These are phyloP conservation scores for Calamus simplicifolius DNA, from an alignment of 176 grass and related monocot species.

Conservation along the genomic window DNA sequence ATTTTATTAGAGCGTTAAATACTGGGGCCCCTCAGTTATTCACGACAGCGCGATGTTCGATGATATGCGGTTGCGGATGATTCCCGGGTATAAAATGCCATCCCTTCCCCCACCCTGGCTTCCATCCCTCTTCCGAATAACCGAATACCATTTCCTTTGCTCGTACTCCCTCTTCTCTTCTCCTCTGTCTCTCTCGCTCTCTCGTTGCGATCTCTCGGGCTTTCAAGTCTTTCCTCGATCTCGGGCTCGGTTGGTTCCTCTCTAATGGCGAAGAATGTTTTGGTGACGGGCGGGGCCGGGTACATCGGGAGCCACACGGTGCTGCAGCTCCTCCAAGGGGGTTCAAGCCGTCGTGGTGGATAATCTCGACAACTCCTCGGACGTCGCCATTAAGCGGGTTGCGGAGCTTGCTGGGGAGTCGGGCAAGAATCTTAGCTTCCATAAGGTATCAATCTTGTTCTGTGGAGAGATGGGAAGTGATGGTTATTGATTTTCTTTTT, in stretches of 20 bases:
- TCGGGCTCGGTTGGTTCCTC: constrained; percentile 14
- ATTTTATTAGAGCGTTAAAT: too few relatives aligned
- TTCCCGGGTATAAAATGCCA: too few relatives aligned
- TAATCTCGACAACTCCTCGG: constrained; percentile 91
- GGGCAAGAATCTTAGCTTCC: constrained; percentile 63
- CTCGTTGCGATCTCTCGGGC: too few relatives aligned
- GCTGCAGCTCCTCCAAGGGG: constrained; percentile 70
- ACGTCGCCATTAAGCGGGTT: constrained; percentile 49
- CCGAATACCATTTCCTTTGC: too few relatives aligned
- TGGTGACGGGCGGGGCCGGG: constrained; percentile 86
- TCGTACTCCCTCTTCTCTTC: too few relatives aligned
- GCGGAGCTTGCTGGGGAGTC: constrained; percentile 44
- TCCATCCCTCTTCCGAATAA: too few relatives aligned
- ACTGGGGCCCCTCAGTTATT: too few relatives aligned
- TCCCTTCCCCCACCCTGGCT: too few relatives aligned
- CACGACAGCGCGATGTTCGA: too few relatives aligned
- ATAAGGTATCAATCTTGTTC: constrained; percentile 30
- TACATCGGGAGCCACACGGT: constrained; percentile 99
- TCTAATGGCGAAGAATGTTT: constrained; percentile 35
- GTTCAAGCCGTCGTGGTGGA: constrained; percentile 76
- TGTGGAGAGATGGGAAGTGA: not conserved
- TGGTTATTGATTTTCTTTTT: not conserved
- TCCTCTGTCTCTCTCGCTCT: too few relatives aligned
- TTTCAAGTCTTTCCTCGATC: not conserved
- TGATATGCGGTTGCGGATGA: too few relatives aligned